Conservation (phyloP, 139 green algal species). For the Auxenochlorella pyrenoidosa region DNA sequence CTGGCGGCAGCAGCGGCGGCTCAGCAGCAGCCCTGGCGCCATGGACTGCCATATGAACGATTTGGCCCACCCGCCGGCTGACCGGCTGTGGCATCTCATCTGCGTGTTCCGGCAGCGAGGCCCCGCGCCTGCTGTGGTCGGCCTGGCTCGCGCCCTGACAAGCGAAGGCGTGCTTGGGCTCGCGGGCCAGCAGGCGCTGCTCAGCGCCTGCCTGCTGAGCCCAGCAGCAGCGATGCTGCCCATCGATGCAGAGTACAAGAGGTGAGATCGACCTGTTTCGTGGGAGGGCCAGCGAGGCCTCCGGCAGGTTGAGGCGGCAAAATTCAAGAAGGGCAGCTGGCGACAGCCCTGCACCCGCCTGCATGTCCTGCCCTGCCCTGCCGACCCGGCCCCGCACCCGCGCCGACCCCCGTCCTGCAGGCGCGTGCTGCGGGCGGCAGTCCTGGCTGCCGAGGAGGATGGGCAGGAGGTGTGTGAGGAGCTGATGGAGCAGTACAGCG, state of each 20-base stretch:
- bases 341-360: background rate
- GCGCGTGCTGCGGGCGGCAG: conserved; percentile 25
- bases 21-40: background rate
- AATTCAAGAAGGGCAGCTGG: background rate
- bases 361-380: background rate
- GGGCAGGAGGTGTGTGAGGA: conserved; percentile 26
- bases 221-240: background rate
- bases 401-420: background rate
- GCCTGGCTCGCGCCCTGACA: background rate
- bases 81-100: background rate
- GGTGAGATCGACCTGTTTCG: background rate
- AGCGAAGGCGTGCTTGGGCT: background rate
- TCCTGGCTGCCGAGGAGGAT: conserved; percentile 41
- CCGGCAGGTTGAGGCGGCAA: no score
- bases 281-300: background rate
- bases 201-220: background rate
- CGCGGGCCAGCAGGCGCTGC: background rate
- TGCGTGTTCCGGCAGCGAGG: background rate
- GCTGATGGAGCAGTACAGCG: conserved; percentile 31
- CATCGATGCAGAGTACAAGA: conserved; percentile 4
- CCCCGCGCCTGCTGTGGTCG: background rate
- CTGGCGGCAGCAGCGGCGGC: background rate
- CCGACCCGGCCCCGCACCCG: background rate
- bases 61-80: background rate
- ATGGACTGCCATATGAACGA: background rate